Evolutionary conservation across 139 green algal genomes (phyloP), one percentile per base, ranked within the genome.

Genomic region (Tetraselmis chui): DNA sequence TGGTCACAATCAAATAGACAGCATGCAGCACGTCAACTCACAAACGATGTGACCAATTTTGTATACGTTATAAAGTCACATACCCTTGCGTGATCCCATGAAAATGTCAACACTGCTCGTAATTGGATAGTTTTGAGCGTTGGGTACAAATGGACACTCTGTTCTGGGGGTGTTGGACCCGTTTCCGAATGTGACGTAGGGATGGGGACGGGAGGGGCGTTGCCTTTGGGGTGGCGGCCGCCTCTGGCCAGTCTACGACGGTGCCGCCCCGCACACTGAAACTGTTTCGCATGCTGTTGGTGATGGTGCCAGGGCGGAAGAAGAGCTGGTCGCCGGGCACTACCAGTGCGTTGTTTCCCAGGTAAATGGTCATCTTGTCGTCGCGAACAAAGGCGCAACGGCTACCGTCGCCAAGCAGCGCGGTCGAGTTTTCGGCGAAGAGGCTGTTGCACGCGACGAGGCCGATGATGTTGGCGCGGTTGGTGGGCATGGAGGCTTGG

Each of bases 331-430:
- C 82, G 82, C 76, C 76, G 2, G 82, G 82, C 26, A 75, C 1
- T 22, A 85, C 58, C 2, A 58, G 75, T 1, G 82, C 82, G 45
- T 23, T n/a, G 59, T 76, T 83, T 22, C 82, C 82, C 27, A 86
- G 59, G 0, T 76, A 78, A 2, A 86, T 59, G 2, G 28, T 28
- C 76, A 86, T 32, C 27, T 74, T 23, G 30, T 26, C 30, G 22
- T 75, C 2, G n/a, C 5, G 31, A 1, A 59, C 30, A 32, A 86
- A 86, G 29, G 82, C 59, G 82, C 82, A 86, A 24, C n/a, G n/a
- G 25, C 58, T 25, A 5, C 79, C 77, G 26, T 82, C 28, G 26
- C 82, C 82, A 29, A 86, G 29, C 11, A 80, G 45, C 2, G 2
- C 30, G 29, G 82, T 29, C 27, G 77, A 77, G 29, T 31, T 59